Evolutionary conservation across 2,329 filamentous ascomycete species (phyloP).

Genomic region (Calonectria pseudoturangicola): DNA sequence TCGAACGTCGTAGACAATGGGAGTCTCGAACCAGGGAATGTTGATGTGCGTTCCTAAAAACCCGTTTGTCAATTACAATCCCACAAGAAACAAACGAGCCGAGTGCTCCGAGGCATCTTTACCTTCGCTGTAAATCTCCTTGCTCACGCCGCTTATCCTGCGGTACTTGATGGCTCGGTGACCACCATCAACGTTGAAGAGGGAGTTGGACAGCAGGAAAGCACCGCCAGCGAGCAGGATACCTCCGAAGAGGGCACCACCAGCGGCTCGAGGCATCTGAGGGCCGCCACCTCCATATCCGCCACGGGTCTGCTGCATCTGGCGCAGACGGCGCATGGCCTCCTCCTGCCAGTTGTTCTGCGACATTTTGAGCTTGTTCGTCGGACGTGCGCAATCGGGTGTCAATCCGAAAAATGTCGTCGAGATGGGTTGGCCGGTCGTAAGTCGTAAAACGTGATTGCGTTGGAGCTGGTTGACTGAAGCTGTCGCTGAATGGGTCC

Average conservation of each 20-base stretch:
- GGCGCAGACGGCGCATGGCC: conserved; percentile 70
- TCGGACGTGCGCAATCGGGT: conserved; percentile 14
- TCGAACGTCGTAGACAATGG: conserved; percentile 97
- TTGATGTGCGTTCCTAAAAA: conserved; percentile 91
- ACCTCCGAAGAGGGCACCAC: conserved; percentile 64
- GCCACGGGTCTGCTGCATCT: conserved; percentile 67
- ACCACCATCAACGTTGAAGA: conserved; percentile 95
- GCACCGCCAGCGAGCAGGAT: conserved; percentile 69
- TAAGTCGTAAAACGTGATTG: conserved; percentile 49
- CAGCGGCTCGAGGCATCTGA: conserved; percentile 63
- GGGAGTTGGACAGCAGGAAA: conserved; percentile 74
- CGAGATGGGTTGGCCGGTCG: conserved; percentile 31
- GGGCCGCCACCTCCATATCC: conserved; percentile 66
- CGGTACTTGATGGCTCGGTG: conserved; percentile 99
- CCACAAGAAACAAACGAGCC: conserved; percentile 31
- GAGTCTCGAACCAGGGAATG: conserved; percentile 98
- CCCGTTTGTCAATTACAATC: conserved; percentile 40
- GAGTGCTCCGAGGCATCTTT: conserved; percentile 53
- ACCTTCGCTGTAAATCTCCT: conserved; percentile 98
- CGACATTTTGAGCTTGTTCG: conserved; percentile 55
- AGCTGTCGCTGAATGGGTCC: conserved; percentile 53
- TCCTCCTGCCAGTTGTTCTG: conserved; percentile 68
- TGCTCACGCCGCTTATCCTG: conserved; percentile 91
- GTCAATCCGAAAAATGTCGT: conserved; percentile 43
- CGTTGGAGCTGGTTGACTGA: conserved; percentile 53